Evolutionary conservation across 169 alveolate genomes (phyloP), one percentile per base, ranked within the genome.

Genomic region (Plasmodium ovale): DNA sequence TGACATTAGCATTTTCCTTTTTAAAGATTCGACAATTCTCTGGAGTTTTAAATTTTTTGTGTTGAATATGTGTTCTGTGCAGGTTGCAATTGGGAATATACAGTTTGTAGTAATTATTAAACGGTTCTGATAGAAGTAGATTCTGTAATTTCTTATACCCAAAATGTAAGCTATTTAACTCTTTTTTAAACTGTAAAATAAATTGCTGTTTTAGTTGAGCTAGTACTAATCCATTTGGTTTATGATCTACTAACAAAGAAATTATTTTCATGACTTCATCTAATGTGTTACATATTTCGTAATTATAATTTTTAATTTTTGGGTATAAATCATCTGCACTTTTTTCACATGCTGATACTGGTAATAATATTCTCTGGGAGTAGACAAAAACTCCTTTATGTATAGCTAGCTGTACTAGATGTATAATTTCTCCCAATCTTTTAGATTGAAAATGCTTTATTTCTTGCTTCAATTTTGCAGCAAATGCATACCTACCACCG

Each of bases 251-350:
- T 88, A 93, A 42, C 35, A 92, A 49, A 7, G 96, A 93, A 12
- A 93, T 84, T 0, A 93, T 93, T 5, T 69, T 59, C 60, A 74
- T 64, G 10, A 93, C 96, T 87, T 93, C 96, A 12, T 71, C 92
- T 58, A 93, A 23, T 0, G 95, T 89, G 3, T 90, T 64, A 44
- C 96, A 93, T 33, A 92, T 70, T 29, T 94, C 95, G 62, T 93
- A 91, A 16, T 90, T 62, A 7, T 70, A 59, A 47, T 87, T 92
- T 87, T 92, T 93, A 35, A 87, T 39, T 56, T 92, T 73, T 0
- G 96, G 96, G 56, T 92, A 93, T 31, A 93, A 35, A 64, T 93
- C 96, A 42, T 93, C 94, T n/a, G 96, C 96, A 37, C 95, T 93
- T 60, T 92, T 93, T 88, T 92, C 95, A 56, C 96, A 93, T 14